Evolutionary conservation across 2,329 filamentous ascomycete genomes (phyloP).

Genomic region (Aureobasidium vineae): DNA sequence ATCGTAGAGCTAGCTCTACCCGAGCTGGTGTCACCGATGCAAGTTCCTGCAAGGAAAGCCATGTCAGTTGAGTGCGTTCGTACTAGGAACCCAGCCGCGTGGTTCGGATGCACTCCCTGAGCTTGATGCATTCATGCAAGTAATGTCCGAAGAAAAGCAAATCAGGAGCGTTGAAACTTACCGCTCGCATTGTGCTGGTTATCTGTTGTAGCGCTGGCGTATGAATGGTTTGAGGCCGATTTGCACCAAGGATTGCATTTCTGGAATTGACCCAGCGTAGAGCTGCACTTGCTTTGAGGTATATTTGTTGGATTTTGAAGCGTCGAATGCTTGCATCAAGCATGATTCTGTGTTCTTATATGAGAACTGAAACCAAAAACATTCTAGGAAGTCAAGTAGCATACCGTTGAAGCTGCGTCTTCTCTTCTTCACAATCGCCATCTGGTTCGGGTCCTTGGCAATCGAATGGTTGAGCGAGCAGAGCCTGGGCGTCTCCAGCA

Average conservation of each 20-base stretch:
- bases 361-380: background rate
- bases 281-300: slow-evolving; percentile 58
- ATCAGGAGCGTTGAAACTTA: slow-evolving; percentile 29
- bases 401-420: slow-evolving; percentile 57
- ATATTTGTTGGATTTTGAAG: slow-evolving; percentile 61
- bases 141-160: background rate
- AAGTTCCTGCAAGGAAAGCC: slow-evolving; percentile 50
- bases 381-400: slow-evolving; percentile 20
- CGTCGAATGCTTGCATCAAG: slow-evolving; percentile 59
- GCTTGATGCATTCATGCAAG: background rate
- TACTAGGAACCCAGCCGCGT: background rate
- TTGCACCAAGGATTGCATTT: slow-evolving; percentile 51
- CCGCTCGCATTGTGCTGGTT: slow-evolving; percentile 48
- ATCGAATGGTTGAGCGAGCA: slow-evolving; percentile 56
- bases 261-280: slow-evolving; percentile 59
- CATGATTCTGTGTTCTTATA: slow-evolving; percentile 52
- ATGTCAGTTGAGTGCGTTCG: background rate
- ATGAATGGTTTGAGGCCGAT: slow-evolving; percentile 50
- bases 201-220: slow-evolving; percentile 50
- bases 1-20: slow-evolving; percentile 55
- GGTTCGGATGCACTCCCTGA: background rate
- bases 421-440: slow-evolving; percentile 55
- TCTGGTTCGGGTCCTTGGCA: slow-evolving; percentile 44
- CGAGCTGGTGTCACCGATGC: slow-evolving; percentile 56
- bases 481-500: slow-evolving; percentile 53